These are phyloP conservation scores for Talaromyces stipitatus DNA, from an alignment of 495 filamentous ascomycete species.

Conservation along the genomic window DNA sequence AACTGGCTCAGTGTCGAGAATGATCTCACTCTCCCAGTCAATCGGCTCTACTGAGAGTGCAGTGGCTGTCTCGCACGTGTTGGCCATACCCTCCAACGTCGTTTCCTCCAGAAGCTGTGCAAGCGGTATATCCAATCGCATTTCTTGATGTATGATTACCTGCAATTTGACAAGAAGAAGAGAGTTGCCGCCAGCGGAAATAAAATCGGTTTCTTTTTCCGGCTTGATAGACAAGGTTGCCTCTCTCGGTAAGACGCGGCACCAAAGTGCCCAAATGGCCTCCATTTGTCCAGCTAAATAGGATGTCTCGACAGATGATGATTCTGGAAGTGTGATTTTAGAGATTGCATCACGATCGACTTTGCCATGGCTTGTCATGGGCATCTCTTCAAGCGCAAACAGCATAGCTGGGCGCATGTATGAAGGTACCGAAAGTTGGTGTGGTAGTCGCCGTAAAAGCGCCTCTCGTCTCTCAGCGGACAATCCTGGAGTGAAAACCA, in stretches of 20 bases:
- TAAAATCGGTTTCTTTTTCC: slow-evolving; percentile 23
- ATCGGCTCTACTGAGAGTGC: slow-evolving; percentile 11
- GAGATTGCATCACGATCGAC: slow-evolving; percentile 26
- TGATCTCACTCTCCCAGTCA: slow-evolving; percentile 21
- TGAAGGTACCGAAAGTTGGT: slow-evolving; percentile 27
- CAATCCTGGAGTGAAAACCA: slow-evolving; percentile 6
- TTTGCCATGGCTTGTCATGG: slow-evolving; percentile 32
- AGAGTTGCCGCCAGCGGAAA: slow-evolving; percentile 26
- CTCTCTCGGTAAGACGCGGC: too few relatives aligned
- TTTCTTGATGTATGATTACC: slow-evolving; percentile 12
- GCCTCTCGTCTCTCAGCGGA: background rate
- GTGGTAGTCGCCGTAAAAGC: background rate
- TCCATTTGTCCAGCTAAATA: background rate
- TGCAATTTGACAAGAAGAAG: slow-evolving; percentile 18
- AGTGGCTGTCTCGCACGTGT: background rate
- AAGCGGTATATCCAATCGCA: slow-evolving; percentile 16
- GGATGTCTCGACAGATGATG: too few relatives aligned
- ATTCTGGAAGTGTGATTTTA: too few relatives aligned
- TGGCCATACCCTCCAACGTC: slow-evolving; percentile 25
- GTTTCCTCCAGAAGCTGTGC: slow-evolving; percentile 26
- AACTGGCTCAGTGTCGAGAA: slow-evolving; percentile 3
- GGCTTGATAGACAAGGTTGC: too few relatives aligned
- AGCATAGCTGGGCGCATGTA: slow-evolving; percentile 39
- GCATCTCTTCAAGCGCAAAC: slow-evolving; percentile 28
- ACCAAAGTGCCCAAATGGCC: background rate